Evolutionary conservation across 192 early-diverging fungal genomes (phyloP), one percentile per base, ranked within the genome.

Genomic region (Lobosporangium transversale): DNA sequence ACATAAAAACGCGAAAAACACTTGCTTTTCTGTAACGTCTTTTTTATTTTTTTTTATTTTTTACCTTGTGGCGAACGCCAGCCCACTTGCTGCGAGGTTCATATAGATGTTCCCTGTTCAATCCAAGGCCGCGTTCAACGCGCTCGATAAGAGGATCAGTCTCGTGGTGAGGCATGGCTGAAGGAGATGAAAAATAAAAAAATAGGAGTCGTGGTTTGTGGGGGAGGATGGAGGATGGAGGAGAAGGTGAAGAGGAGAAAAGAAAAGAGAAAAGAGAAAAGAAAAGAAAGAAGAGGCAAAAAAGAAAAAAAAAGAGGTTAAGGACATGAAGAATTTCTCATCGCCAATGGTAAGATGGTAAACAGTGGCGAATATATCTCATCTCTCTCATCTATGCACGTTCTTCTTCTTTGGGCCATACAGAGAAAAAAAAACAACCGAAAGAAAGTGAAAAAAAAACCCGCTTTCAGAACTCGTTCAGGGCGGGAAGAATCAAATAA

Each of bases 91-190:
- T 66, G 51, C 40, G 70, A 18, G 70, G 45, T 53, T 65, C 57
- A 32, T 75, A 75, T 3, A 3, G 3, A 48, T 50, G 57, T n/a
- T n/a, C n/a, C n/a, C n/a, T n/a, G 49, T 23, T 8, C 27, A 36
- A 56, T 42, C 21, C 35, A 24, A 53, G 40, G 23, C 61, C 70
- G 43, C 56, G 57, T 44, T 75, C 70, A 51, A 31, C 62, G 44
- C 62, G 70, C 56, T 75, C 70, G 15, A 75, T 48, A 43, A 75
- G 70, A 66, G 70, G 62, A 14, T 75, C 70, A n/a, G 70, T 66
- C 70, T 75, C 70, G 42, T 53, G 51, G 62, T 66, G 55, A 61
- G 53, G 43, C 60, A 63, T 71, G 33, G 63, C 50, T 33, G 23
- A 50, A 42, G 63, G 51, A 47, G 53, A 21, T 15, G 35, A 24